Percentiles rank a stretch among this genome's conserved stretches.
Evolutionary conservation across 2,329 filamentous ascomycete species (phyloP).

Genomic region (Uncinocarpus reesii): DNA sequence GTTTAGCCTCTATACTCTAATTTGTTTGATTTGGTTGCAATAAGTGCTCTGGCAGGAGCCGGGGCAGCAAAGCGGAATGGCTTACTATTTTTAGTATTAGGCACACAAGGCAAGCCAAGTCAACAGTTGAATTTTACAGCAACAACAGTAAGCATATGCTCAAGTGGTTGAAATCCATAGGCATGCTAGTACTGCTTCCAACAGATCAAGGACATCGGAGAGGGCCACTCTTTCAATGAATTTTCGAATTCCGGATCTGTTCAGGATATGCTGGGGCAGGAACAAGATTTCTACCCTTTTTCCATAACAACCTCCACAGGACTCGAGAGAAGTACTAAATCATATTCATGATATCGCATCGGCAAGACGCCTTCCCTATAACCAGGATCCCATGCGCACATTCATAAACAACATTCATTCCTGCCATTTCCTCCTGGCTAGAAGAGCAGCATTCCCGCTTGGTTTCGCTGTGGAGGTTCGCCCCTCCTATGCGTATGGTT

Average conservation of each 20-base stretch:
- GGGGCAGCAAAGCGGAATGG: background rate
- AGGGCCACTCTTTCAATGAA: background rate
- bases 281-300: background rate
- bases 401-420: conserved; percentile 4
- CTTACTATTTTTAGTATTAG: background rate
- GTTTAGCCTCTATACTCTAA: background rate
- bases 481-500: background rate
- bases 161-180: background rate
- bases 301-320: background rate
- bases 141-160: background rate
- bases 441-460: background rate
- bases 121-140: too few species aligned
- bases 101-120: too few species aligned
- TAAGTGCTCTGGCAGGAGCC: background rate
- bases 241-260: conserved; percentile 11
- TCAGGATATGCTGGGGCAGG: conserved; percentile 3
- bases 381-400: conserved; percentile 4
- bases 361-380: conserved; percentile 1
- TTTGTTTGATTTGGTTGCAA: background rate
- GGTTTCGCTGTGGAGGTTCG: background rate
- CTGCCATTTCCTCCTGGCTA: background rate
- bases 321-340: conserved; percentile 2
- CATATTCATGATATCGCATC: conserved; percentile 10
- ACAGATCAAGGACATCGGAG: background rate
- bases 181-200: background rate